Base-by-base conservation (phyloP, 2,329 filamentous ascomycete species). In the Aspergillus ibericus region DNA sequence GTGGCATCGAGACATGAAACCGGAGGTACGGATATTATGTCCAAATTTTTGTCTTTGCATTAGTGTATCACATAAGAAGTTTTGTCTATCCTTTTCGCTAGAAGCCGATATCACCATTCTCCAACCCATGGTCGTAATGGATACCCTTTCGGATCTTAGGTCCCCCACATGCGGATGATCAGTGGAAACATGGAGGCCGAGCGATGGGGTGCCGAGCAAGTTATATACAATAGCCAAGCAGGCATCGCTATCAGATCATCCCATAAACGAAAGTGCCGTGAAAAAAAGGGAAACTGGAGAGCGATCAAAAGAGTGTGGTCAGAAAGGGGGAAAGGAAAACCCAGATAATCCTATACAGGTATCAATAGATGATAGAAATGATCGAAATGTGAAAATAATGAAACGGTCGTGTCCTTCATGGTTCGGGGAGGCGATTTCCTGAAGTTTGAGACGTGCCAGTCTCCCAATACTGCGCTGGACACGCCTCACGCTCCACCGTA, bases 401-500 rank as follows among this genome's bases (percentile, higher is more conserved):
- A 53, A 34, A 46, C 12, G 22, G 22, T 58, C 55, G 40, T 52
- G 38, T 53, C 38, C 6, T 38, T 62, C 47, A 60, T 49, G 60
- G 55, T 27, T 60, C 50, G 8, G 60, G 55, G 29, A 55, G 54
- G 10, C 16, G 42, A 16, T 18, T 40, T 5, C 29, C 35, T 8
- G 16, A 42, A 42, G 38, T 42, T 42, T 48, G 44, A 16, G 52
- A 10, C 29, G 32, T 16, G 12, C 55, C 49, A 5, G 50, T n/a
- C 16, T 58, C 56, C 58, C 51, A 61, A 40, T 54, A 58, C 38
- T 58, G 51, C 18, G 63, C 56, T 22, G 63, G 56, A 18, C 60
- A 60, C 13, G 60, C 49, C 46, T 64, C 64, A 5, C 60, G 61
- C 60, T 66, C 62, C 36, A 68, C 60, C 6, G 63, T 66, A 16